Conservation (phyloP, 495 filamentous ascomycete species). For the Penicillium taxi region DNA sequence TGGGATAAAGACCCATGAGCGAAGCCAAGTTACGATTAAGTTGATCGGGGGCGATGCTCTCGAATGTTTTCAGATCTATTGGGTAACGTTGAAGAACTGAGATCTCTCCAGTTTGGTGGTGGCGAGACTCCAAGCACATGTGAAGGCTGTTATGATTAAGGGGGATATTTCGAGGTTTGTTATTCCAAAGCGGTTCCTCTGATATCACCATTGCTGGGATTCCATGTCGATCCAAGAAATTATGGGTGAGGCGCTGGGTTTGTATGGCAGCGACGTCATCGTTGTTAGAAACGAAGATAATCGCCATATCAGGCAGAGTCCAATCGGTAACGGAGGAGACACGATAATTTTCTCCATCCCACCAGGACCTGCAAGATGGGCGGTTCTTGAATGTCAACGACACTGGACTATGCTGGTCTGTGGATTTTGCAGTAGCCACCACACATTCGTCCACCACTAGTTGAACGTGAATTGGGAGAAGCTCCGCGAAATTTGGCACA, state of each 20-base stretch:
- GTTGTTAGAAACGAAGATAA: constrained; percentile 55
- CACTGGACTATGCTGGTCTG: constrained; percentile 38
- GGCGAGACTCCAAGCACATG: constrained; percentile 59
- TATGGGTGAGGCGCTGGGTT: constrained; percentile 48
- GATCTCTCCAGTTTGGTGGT: constrained; percentile 40
- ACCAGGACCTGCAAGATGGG: constrained; percentile 37
- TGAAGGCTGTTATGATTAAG: constrained; percentile 53
- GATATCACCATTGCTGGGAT: constrained; percentile 63
- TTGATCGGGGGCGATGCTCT: constrained; percentile 63
- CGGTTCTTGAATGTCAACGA: constrained; percentile 53
- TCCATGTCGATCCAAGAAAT: constrained; percentile 57
- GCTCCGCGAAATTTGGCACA: constrained; percentile 54
- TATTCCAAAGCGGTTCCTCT: constrained; percentile 48
- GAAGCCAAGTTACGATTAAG: constrained; percentile 68
- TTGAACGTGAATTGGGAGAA: constrained; percentile 68
- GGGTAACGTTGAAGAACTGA: constrained; percentile 53
- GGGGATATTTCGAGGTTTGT: constrained; percentile 32
- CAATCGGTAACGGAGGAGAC: constrained; percentile 44
- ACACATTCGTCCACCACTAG: constrained; percentile 68
- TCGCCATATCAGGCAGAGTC: constrained; percentile 62
- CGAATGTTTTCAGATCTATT: constrained; percentile 65
- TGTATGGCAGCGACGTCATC: constrained; percentile 42
- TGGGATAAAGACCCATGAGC: constrained; percentile 45
- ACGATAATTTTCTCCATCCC: constrained; percentile 41
- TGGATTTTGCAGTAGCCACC: constrained; percentile 35